Base-by-base conservation (phyloP, 2,329 filamentous ascomycete species). In the Chrysoporthe austroafricana region DNA sequence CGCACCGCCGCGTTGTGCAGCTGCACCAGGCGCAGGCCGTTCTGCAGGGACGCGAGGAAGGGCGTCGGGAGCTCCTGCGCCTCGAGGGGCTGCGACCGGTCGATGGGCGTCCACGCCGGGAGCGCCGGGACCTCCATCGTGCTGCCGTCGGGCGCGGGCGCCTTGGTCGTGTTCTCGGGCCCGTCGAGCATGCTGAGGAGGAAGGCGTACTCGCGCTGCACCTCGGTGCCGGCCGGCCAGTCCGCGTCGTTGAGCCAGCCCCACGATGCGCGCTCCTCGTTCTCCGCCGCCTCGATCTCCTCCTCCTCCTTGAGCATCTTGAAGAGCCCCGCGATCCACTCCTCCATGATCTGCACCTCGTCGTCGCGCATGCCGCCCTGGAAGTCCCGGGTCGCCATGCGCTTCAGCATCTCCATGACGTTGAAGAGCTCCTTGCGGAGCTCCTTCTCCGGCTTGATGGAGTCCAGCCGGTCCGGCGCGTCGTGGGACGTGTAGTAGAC, bases 401-500 rank as follows among this genome's bases (percentile, higher is more conserved):
- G 90, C 79, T 97, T 97, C 64, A 99, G 82, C 2, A 96, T 90
- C 73, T 99, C 96, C 78, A 99, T 89, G 54, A 97, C 92, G 66
- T 88, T 87, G 52, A 97, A 87, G 9, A 98, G 82, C 73, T 98
- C 95, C 62, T 91, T 85, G 54, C 96, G 90, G 60, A 99, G 91
- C 72, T 91, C 86, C 70, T 91, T 92, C 78, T 99, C 96, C 0
- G 93, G 89, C 78, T 93, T 94, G 79, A 98, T 96, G 39, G 91
- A 83, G 74, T 96, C 93, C 21, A 98, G 83, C 48, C 92, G 90
- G 73, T 96, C 91, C 1, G 94, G 93, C 64, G 94, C 86, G 74
- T 96, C 92, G 76, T 98, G 96, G 4, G 93, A 88, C 0, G 94
- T 97, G 79, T 99, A 98, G 81, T 98, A 99, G 74, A 96, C 90